Evolutionary conservation across 164 flowering plant species (phyloP).

Genomic region (Nymphaea colorata): DNA sequence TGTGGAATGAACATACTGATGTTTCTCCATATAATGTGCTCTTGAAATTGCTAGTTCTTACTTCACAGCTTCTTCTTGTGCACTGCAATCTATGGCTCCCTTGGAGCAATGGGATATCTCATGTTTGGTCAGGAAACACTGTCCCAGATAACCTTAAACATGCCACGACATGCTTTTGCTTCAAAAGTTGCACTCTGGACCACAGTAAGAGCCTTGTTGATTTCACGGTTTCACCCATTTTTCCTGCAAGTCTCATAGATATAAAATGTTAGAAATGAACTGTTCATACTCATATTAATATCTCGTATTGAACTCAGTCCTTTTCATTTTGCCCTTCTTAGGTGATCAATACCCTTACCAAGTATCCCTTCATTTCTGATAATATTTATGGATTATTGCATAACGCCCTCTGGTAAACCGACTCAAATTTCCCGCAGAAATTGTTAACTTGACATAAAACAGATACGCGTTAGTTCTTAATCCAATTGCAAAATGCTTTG

Average conservation of each 20-base stretch:
- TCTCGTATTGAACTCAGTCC: neutral
- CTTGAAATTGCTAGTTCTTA: neutral
- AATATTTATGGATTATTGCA: too few species aligned
- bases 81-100: conserved; percentile 54
- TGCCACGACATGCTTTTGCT: conserved; percentile 45
- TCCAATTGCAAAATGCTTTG: conserved; percentile 53
- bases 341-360: conserved; percentile 88
- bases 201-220: conserved; percentile 42
- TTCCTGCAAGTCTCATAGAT: too few species aligned
- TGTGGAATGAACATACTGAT: neutral
- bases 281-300: too few species aligned
- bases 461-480: conserved; percentile 47
- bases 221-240: too few species aligned
- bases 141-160: conserved; percentile 81
- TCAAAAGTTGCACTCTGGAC: conserved; percentile 86
- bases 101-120: conserved; percentile 68
- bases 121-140: conserved; percentile 74
- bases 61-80: conserved; percentile 59
- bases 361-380: conserved; percentile 54
- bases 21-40: too few species aligned
- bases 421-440: too few species aligned
- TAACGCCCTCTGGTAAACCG: too few species aligned
- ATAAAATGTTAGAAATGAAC: too few species aligned
- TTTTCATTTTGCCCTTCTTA: conserved; percentile 15
- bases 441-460: conserved; percentile 33